These are phyloP conservation scores for Sporothrix dimorphospora DNA, from an alignment of 2,329 filamentous ascomycete genomes.

Conservation along the genomic window DNA sequence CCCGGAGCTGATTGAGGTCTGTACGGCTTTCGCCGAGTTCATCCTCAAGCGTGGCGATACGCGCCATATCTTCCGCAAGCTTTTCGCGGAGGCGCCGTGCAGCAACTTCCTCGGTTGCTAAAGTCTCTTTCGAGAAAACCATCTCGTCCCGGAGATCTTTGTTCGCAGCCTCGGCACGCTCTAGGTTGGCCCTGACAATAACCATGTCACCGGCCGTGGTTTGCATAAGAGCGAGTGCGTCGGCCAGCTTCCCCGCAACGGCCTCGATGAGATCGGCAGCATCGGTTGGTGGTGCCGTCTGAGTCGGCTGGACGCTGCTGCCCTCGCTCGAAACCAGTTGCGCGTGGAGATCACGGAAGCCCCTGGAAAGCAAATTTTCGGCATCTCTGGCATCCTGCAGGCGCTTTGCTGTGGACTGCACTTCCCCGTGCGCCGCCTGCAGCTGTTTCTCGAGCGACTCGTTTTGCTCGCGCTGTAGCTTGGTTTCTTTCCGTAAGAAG, in stretches of 20 bases:
- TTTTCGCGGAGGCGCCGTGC: conserved; percentile 57
- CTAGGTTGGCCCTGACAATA: conserved; percentile 65
- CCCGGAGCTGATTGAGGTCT: conserved; percentile 69
- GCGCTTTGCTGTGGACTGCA: conserved; percentile 54
- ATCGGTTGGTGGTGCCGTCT: conserved; percentile 55
- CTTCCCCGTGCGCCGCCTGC: conserved; percentile 58
- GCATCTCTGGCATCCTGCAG: conserved; percentile 56
- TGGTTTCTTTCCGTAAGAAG: conserved; percentile 63
- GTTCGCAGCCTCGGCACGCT: conserved; percentile 58
- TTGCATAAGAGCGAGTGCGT: conserved; percentile 62
- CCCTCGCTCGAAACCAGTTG: conserved; percentile 58
- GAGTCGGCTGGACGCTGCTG: neutral
- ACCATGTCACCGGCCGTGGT: conserved; percentile 62
- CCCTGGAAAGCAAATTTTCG: conserved; percentile 55
- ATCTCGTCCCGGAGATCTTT: conserved; percentile 62
- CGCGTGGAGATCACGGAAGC: conserved; percentile 61
- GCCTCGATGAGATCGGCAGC: conserved; percentile 61
- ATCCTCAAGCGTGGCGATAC: conserved; percentile 56
- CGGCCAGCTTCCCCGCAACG: conserved; percentile 60
- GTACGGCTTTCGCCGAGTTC: conserved; percentile 67
- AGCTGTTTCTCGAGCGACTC: conserved; percentile 62
- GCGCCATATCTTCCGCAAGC: conserved; percentile 58
- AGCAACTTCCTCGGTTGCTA: conserved; percentile 55
- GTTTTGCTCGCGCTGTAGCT: conserved; percentile 61
- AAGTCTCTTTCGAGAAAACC: conserved; percentile 54